Evolutionary conservation across 495 filamentous ascomycete species (phyloP).

Genomic region (Hypoxylon crocopeplum): DNA sequence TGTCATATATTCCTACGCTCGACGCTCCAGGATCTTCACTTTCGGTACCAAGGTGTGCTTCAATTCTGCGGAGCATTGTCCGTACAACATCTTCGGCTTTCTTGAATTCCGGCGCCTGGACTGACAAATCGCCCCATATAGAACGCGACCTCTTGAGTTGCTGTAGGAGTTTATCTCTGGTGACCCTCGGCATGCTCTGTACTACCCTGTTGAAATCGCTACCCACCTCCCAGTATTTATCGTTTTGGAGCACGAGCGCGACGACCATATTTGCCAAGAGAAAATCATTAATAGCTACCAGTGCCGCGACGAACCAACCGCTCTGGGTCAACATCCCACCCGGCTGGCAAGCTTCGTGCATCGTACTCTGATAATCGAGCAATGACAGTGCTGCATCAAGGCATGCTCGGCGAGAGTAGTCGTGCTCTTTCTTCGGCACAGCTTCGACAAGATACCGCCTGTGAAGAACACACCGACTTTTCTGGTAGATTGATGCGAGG

Average conservation of each 20-base stretch:
- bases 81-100: slow-evolving; percentile 35
- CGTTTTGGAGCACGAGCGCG: slow-evolving; percentile 48
- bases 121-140: slow-evolving; percentile 41
- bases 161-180: slow-evolving; percentile 37
- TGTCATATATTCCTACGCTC: slow-evolving; percentile 3
- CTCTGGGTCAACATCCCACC: slow-evolving; percentile 46
- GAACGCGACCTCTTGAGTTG: slow-evolving; percentile 39
- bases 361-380: slow-evolving; percentile 53
- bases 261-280: slow-evolving; percentile 57
- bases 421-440: slow-evolving; percentile 64
- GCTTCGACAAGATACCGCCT: slow-evolving; percentile 70
- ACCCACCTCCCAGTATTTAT: slow-evolving; percentile 36
- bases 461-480: slow-evolving; percentile 76
- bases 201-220: slow-evolving; percentile 33
- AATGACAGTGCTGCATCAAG: slow-evolving; percentile 72
- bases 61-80: slow-evolving; percentile 33
- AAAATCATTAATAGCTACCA: slow-evolving; percentile 55
- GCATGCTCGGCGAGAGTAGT: slow-evolving; percentile 70
- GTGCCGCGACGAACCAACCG: slow-evolving; percentile 52
- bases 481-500: slow-evolving; percentile 75
- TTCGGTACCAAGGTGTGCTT: slow-evolving; percentile 19
- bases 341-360: slow-evolving; percentile 47
- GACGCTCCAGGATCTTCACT: background rate
- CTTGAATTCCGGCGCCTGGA: slow-evolving; percentile 22
- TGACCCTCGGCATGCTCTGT: slow-evolving; percentile 29